Percentiles rank a stretch among this genome's conserved stretches.
Evolutionary conservation across 441 rosid species (phyloP).

Genomic region (Populus hybrid): DNA sequence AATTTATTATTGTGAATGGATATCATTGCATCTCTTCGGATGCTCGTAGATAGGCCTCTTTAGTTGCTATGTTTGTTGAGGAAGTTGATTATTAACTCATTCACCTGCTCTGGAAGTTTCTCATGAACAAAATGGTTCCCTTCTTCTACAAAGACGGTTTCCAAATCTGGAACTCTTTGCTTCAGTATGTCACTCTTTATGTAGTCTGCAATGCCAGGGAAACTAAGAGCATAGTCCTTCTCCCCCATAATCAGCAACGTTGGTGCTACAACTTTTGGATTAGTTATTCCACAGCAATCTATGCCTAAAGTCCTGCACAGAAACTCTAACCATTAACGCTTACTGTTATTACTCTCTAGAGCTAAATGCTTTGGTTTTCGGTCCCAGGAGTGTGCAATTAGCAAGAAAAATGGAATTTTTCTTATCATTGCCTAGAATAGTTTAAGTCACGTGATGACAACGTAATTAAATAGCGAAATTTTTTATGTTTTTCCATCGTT

Average conservation of each 20-base stretch:
- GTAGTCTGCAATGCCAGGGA: slow-evolving; percentile 31
- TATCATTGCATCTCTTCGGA: not conserved
- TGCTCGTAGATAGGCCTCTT: not conserved
- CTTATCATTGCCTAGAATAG: not conserved
- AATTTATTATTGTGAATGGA: not conserved
- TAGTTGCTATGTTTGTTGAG: slow-evolving; percentile 22
- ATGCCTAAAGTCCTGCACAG: slow-evolving; percentile 18
- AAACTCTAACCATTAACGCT: not conserved
- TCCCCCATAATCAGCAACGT: slow-evolving; percentile 37
- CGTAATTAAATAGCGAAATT: too few species aligned
- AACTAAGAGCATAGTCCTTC: slow-evolving; percentile 33
- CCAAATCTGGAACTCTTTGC: slow-evolving; percentile 12
- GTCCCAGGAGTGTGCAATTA: not conserved
- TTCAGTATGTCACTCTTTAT: slow-evolving; percentile 28
- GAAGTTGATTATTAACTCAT: slow-evolving; percentile 28
- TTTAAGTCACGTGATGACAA: too few species aligned
- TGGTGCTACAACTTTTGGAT: slow-evolving; percentile 35
- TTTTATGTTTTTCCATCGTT: not conserved
- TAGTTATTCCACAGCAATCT: slow-evolving; percentile 18
- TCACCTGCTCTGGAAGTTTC: slow-evolving; percentile 31
- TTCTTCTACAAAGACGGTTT: slow-evolving; percentile 8
- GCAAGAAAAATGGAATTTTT: not conserved
- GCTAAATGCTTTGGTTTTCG: not conserved
- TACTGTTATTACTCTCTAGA: not conserved
- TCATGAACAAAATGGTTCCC: slow-evolving; percentile 30